phyloP scores from a whole-genome alignment of 2,329 filamentous ascomycete species.

The Colletotrichum lindemuthianum region DNA sequence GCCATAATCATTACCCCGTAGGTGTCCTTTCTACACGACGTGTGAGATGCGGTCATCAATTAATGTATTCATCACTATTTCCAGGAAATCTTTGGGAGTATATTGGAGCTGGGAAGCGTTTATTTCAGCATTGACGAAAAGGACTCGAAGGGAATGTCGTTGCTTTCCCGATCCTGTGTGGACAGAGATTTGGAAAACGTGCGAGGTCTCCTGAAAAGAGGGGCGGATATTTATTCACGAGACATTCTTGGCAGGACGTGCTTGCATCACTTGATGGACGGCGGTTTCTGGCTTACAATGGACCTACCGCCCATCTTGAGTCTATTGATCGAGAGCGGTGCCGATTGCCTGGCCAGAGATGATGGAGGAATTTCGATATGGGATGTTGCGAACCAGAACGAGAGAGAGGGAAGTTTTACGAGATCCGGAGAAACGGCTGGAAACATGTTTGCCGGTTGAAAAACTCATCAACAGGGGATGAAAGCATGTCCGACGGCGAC shows the following conservation, averaged over 20 bases:
- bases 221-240: background rate
- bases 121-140: too few species aligned
- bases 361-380: background rate
- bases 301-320: background rate
- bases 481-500: too few species aligned
- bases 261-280: background rate
- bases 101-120: too few species aligned
- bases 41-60: too few species aligned
- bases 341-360: background rate
- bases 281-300: accelerated
- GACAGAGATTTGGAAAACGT: background rate
- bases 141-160: background rate
- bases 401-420: background rate
- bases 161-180: background rate
- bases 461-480: too few species aligned
- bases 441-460: background rate
- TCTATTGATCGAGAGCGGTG: background rate
- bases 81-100: too few species aligned
- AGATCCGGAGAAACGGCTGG: background rate
- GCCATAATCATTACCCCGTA: too few species aligned
- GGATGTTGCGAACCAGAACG: background rate
- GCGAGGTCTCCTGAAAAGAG: background rate
- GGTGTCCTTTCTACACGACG: too few species aligned
- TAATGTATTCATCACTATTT: too few species aligned
- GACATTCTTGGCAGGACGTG: background rate